Conservation (phyloP, 2,329 filamentous ascomycete genomes). For the Epichloe bromicola region DNA sequence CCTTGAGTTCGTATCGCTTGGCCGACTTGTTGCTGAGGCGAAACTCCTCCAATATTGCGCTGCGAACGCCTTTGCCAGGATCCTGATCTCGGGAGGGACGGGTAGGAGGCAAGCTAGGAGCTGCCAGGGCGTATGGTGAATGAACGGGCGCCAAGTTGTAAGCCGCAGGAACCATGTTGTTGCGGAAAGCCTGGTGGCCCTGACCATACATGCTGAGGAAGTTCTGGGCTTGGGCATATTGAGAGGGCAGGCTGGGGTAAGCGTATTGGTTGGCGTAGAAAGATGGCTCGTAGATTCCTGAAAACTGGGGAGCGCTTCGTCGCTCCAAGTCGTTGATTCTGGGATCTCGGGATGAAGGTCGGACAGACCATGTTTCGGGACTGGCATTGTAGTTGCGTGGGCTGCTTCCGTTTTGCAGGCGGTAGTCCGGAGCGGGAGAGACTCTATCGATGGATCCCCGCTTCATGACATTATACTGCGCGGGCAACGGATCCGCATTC, state of each 20-base stretch:
- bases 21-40: constrained; percentile 59
- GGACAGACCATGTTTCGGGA: constrained; percentile 26
- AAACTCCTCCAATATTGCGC: constrained; percentile 68
- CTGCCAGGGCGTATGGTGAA: constrained; percentile 17
- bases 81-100: constrained; percentile 42
- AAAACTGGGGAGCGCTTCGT: constrained; percentile 20
- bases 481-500: constrained; percentile 18
- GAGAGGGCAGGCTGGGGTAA: constrained; percentile 17
- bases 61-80: constrained; percentile 49
- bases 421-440: constrained; percentile 20
- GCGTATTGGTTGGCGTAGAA: constrained; percentile 21
- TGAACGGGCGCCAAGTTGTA: constrained; percentile 21
- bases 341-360: constrained; percentile 21
- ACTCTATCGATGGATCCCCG: constrained; percentile 27
- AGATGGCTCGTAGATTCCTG: constrained; percentile 14
- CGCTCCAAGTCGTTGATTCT: constrained; percentile 26
- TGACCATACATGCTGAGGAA: constrained; percentile 11
- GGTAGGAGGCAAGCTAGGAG: constrained; percentile 14
- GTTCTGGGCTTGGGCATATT: constrained; percentile 20
- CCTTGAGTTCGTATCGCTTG: constrained; percentile 69
- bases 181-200: constrained; percentile 13
- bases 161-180: constrained; percentile 22
- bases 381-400: constrained; percentile 15
- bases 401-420: constrained; percentile 16
- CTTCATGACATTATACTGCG: constrained; percentile 17